Base-by-base conservation (phyloP, 2,329 filamentous ascomycete species). In the Beauveria pseudobassiana region DNA sequence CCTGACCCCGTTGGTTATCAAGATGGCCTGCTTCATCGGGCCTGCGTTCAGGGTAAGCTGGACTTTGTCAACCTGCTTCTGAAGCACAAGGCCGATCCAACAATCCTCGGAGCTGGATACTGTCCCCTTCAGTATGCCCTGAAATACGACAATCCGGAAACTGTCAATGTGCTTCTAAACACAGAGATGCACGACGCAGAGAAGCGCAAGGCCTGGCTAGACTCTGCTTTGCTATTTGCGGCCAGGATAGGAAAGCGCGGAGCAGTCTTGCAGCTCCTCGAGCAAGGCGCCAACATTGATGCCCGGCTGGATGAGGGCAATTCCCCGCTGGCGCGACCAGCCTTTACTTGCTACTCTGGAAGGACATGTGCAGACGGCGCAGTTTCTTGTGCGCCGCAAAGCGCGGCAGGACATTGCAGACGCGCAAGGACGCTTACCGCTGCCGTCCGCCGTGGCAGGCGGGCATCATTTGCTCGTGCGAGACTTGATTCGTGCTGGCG, bases 1-100 rank as follows among this genome's bases (percentile, higher is more conserved):
- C 51, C 51, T 1, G 34, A 61, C 18, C 51, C 59, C 1, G 7
- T 43, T 1, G 43, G 38, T 5, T 3, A 43, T n/a, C 26, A 34
- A n/a, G 51, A 61, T 14, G 51, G 59, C 3, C 51, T 61, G 28
- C 59, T 61, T 20, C 59, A 61, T 18, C 14, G 28, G 3, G 59
- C 59, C 0, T 40, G 20, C 18, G 12, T 55, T 5, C 51, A 43
- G 5, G 59, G 51, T 5, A 22, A 55, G 3, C 2, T 42, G 14
- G 51, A 61, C 9, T 49, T 50, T 46, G 59, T 43, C 9, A 28
- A 34, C 8, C 24, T 61, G 22, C 50, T 61, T 1, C 10, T 61
- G 3, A 28, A 50, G 16, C 34, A 61, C 43, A 55, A 50, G 1
- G 59, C 59, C 10, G 59, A 61, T 30, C 59, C 59, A 2, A 55